Conservation (phyloP, 1,284 basidiomycete species). For the Heterobasidion annosum region DNA sequence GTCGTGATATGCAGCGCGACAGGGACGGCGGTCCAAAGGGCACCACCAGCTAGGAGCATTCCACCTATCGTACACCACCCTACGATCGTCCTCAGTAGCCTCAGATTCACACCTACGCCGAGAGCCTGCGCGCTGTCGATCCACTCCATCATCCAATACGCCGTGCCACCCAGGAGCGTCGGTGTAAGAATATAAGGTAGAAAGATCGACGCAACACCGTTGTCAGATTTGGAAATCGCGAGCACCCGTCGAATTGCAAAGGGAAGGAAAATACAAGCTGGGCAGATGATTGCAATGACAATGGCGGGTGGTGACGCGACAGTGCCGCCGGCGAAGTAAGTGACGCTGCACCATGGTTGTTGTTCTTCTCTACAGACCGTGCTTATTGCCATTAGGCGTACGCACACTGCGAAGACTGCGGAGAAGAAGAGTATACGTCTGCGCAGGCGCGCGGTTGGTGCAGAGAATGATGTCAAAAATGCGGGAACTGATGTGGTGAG, state of each 20-base stretch:
- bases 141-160: constrained; percentile 80
- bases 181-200: constrained; percentile 51
- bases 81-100: constrained; percentile 47
- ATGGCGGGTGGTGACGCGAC: constrained; percentile 52
- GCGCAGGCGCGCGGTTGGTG: constrained; percentile 64
- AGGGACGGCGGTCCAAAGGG: constrained; percentile 64
- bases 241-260: constrained; percentile 50
- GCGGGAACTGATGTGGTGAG: constrained; percentile 53
- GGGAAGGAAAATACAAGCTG: constrained; percentile 52
- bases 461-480: constrained; percentile 50
- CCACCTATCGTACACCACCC: constrained; percentile 50
- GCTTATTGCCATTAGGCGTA: constrained; percentile 66
- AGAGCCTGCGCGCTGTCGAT: constrained; percentile 45
- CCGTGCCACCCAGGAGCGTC: constrained; percentile 46
- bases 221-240: constrained; percentile 62
- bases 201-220: constrained; percentile 60
- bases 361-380: constrained; percentile 96
- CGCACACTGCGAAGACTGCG: constrained; percentile 55
- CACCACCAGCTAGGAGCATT: constrained; percentile 42
- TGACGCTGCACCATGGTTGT: constrained; percentile 78
- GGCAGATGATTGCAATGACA: constrained; percentile 47
- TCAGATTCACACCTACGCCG: constrained; percentile 33
- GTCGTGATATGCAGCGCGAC: constrained; percentile 60
- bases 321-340: constrained; percentile 75
- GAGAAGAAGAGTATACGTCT: constrained; percentile 69